These are phyloP conservation scores for Paramyrothecium sp. DNA, from an alignment of 2,329 filamentous ascomycete genomes.

Conservation along the genomic window DNA sequence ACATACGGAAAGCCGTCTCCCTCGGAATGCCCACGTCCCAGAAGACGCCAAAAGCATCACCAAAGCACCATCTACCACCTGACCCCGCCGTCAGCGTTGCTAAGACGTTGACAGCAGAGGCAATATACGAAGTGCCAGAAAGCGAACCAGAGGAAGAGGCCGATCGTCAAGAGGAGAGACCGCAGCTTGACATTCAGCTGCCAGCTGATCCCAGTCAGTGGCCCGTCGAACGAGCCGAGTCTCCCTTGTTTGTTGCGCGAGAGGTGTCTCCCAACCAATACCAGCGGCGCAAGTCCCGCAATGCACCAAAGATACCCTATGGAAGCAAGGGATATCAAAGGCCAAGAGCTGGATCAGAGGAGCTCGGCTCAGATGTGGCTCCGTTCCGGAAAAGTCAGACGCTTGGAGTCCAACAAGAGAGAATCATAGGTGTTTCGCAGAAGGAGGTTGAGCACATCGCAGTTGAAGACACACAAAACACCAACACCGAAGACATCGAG, in stretches of 20 bases:
- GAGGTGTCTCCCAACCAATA: too few relatives aligned
- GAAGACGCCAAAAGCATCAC: background rate
- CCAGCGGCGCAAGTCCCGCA: background rate
- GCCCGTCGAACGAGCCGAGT: background rate
- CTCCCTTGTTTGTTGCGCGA: background rate
- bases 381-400: background rate
- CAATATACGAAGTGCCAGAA: background rate
- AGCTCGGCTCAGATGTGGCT: slow-evolving; percentile 8
- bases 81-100: background rate
- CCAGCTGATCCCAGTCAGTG: background rate
- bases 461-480: background rate
- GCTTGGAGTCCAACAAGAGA: too few relatives aligned
- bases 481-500: background rate
- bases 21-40: background rate
- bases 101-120: background rate
- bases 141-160: background rate
- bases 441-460: background rate
- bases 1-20: slow-evolving; percentile 9
- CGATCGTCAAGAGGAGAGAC: background rate
- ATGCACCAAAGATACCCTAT: slow-evolving; percentile 10
- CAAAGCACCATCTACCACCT: background rate
- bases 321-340: slow-evolving; percentile 1
- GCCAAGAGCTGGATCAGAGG: slow-evolving; percentile 8
- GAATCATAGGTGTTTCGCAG: background rate
- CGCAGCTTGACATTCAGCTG: background rate